phyloP scores from a whole-genome alignment of 2,329 filamentous ascomycete genomes.

The Cyphellophora europaea region DNA sequence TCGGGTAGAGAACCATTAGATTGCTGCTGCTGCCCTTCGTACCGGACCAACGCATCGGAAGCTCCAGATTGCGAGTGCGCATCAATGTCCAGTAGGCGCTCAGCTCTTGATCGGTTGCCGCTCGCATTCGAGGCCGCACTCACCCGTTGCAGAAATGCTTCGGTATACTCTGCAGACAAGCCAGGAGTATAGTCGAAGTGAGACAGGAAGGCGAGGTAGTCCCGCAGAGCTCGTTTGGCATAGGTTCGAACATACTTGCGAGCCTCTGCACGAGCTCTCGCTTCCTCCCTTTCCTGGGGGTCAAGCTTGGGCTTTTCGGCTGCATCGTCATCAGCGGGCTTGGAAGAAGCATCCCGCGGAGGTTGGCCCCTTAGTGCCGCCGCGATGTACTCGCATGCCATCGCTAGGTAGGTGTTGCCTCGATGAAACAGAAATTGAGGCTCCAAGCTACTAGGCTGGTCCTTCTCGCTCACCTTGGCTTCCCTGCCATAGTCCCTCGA shows the following conservation, averaged over 20 bases:
- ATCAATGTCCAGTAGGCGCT: slow-evolving; percentile 17
- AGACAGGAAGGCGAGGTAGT: slow-evolving; percentile 63
- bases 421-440: slow-evolving; percentile 68
- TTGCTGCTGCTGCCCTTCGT: slow-evolving; percentile 2
- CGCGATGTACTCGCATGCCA: slow-evolving; percentile 59
- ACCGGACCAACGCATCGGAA: slow-evolving; percentile 13
- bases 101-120: slow-evolving; percentile 24
- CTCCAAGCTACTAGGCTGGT: slow-evolving; percentile 67
- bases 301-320: slow-evolving; percentile 29
- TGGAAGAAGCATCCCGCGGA: not conserved
- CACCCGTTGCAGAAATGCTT: slow-evolving; percentile 47
- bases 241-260: slow-evolving; percentile 62
- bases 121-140: slow-evolving; percentile 45
- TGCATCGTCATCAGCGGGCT: slow-evolving; percentile 9
- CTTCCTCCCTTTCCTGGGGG: slow-evolving; percentile 27
- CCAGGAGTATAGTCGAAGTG: slow-evolving; percentile 72
- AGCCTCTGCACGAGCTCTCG: slow-evolving; percentile 40
- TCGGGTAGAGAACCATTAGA: slow-evolving; percentile 2
- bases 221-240: slow-evolving; percentile 66
- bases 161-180: slow-evolving; percentile 45
- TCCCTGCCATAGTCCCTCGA: slow-evolving; percentile 38
- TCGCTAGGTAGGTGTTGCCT: slow-evolving; percentile 59
- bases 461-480: slow-evolving; percentile 46
- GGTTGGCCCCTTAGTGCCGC: slow-evolving; percentile 42
- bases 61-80: slow-evolving; percentile 20